phyloP scores from a whole-genome alignment of 2,329 filamentous ascomycete species.

The Grosmannia huntii region DNA sequence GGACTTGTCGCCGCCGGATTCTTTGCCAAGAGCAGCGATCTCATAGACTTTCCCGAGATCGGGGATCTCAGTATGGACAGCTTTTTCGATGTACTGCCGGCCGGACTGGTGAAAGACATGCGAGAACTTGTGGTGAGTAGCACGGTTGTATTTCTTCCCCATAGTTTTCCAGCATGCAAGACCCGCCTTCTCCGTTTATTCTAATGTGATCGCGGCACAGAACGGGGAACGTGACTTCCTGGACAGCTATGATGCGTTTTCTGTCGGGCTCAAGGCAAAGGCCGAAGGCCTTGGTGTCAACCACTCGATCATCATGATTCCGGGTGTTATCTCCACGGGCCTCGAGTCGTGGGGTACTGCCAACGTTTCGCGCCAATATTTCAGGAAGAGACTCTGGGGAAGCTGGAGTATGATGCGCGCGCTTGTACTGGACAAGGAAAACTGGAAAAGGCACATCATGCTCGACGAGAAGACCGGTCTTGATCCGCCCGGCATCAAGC shows the following conservation, averaged over 20 bases:
- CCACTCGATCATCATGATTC: slow-evolving; percentile 93
- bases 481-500: slow-evolving; percentile 79
- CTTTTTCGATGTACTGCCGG: slow-evolving; percentile 76
- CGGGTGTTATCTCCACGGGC: slow-evolving; percentile 93
- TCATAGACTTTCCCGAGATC: slow-evolving; percentile 66
- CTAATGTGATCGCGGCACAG: slow-evolving; percentile 25
- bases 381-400: slow-evolving; percentile 88
- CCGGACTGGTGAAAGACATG: slow-evolving; percentile 74
- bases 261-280: slow-evolving; percentile 72
- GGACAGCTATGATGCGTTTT: slow-evolving; percentile 86
- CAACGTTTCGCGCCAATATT: slow-evolving; percentile 75
- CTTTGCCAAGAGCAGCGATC: slow-evolving; percentile 78
- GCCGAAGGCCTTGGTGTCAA: slow-evolving; percentile 68
- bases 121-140: slow-evolving; percentile 64
- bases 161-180: background rate
- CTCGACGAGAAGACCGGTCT: slow-evolving; percentile 82
- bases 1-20: slow-evolving; percentile 81
- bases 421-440: slow-evolving; percentile 79
- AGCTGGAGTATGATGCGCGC: slow-evolving; percentile 99
- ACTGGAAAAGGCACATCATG: slow-evolving; percentile 96
- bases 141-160: background rate
- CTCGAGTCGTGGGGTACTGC: slow-evolving; percentile 94
- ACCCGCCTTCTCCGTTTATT: background rate
- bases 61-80: slow-evolving; percentile 71
- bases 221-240: slow-evolving; percentile 72